These are phyloP conservation scores for Trichophyton benhamiae DNA, from an alignment of 2,329 filamentous ascomycete species.

Conservation along the genomic window DNA sequence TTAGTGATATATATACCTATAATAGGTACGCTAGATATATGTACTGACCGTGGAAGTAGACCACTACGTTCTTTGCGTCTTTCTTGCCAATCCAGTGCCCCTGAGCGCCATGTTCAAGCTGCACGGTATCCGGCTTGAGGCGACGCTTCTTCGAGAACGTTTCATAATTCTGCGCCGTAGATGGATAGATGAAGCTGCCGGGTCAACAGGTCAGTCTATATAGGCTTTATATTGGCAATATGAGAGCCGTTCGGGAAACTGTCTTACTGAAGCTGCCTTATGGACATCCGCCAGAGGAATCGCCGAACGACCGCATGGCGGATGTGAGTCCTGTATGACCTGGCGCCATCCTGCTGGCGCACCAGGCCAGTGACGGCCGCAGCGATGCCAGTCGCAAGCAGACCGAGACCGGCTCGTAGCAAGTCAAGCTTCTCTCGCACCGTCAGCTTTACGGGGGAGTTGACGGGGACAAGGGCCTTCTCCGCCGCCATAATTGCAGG, in stretches of 20 bases:
- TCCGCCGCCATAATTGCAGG: not conserved
- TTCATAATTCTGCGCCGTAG: slow-evolving; percentile 21
- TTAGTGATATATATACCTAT: not conserved
- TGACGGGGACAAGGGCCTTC: slow-evolving; percentile 5
- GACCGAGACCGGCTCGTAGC: slow-evolving; percentile 18
- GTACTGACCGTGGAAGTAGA: slow-evolving; percentile 28
- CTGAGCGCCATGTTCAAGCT: slow-evolving; percentile 21
- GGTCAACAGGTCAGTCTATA: not conserved
- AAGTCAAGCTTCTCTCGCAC: slow-evolving; percentile 26
- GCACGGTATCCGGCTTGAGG: slow-evolving; percentile 21
- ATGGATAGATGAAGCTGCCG: slow-evolving; percentile 2
- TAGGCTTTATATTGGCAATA: not conserved
- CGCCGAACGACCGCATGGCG: slow-evolving; percentile 22
- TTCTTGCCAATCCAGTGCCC: slow-evolving; percentile 32
- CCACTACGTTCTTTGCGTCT: slow-evolving; percentile 27
- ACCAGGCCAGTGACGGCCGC: slow-evolving; percentile 27
- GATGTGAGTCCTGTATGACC: slow-evolving; percentile 26
- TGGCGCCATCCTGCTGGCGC: slow-evolving; percentile 27
- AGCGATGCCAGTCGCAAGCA: slow-evolving; percentile 20
- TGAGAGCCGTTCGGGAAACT: not conserved
- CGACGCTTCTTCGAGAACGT: slow-evolving; percentile 17
- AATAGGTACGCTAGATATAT: not conserved
- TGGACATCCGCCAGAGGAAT: slow-evolving; percentile 16
- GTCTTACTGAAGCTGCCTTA: slow-evolving; percentile 25
- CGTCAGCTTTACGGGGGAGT: slow-evolving; percentile 19